phyloP scores from a whole-genome alignment of 2,329 filamentous ascomycete species.

The Amphichorda felina region DNA sequence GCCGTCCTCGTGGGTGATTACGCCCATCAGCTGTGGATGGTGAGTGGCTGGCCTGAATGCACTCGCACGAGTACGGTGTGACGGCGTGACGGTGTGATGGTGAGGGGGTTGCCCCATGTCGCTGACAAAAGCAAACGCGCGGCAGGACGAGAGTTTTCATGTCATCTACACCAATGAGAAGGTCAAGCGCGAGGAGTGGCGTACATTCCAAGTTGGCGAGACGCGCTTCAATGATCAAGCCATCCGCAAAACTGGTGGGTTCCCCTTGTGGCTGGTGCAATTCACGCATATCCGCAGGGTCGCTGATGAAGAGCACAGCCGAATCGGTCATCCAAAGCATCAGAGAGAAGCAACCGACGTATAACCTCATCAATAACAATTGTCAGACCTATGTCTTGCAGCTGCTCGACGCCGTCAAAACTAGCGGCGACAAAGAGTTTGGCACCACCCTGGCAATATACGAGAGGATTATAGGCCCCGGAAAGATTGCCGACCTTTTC shows the following conservation, averaged over 20 bases:
- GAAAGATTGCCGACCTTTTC: constrained; percentile 41
- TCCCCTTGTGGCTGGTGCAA: too few relatives aligned
- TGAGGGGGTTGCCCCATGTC: too few relatives aligned
- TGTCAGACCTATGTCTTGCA: constrained; percentile 44
- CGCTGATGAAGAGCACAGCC: constrained; percentile 15
- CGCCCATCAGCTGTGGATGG: constrained; percentile 49
- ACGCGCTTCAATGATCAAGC: constrained; percentile 44
- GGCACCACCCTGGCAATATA: constrained; percentile 42
- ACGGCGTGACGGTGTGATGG: too few relatives aligned
- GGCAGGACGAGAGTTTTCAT: constrained; percentile 38
- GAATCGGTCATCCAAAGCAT: constrained; percentile 39
- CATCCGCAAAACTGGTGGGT: constrained; percentile 31
- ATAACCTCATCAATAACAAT: constrained; percentile 49
- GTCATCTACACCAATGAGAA: constrained; percentile 44
- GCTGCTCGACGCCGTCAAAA: constrained; percentile 41
- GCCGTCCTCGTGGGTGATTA: constrained; percentile 43
- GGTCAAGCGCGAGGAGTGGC: constrained; percentile 33
- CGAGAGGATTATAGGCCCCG: constrained; percentile 33
- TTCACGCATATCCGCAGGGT: too few relatives aligned
- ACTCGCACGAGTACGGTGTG: too few relatives aligned
- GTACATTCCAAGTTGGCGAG: constrained; percentile 36
- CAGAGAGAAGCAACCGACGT: constrained; percentile 32
- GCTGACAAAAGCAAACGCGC: too few relatives aligned
- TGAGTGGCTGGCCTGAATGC: too few relatives aligned
- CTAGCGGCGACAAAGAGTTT: constrained; percentile 36